These are phyloP conservation scores for Plasmodium gonderi DNA, from an alignment of 169 alveolate species.

Conservation along the genomic window DNA sequence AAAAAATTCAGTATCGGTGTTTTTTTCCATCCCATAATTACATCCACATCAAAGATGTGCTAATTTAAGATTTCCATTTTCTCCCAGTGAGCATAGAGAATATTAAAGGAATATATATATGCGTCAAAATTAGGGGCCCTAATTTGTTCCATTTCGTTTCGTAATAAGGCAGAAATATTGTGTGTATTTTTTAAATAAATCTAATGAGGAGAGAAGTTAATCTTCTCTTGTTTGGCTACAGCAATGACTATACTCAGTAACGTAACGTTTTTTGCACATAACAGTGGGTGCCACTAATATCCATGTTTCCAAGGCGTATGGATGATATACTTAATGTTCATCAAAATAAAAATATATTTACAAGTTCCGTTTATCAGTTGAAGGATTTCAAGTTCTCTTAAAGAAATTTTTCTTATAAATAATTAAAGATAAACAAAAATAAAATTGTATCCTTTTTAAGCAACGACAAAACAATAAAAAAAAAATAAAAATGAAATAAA, in stretches of 20 bases:
- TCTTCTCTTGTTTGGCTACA: not conserved
- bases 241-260: too few species aligned
- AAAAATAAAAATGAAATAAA: too few species aligned
- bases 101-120: not conserved
- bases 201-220: not conserved
- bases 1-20: not conserved
- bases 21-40: not conserved
- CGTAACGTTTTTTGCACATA: too few species aligned
- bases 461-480: not conserved
- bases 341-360: constrained; percentile 9
- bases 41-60: not conserved
- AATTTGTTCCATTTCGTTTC: not conserved
- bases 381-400: not conserved
- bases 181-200: not conserved
- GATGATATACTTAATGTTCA: not conserved
- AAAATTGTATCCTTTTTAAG: constrained; percentile 8
- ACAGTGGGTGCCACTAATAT: too few species aligned
- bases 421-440: constrained; percentile 22
- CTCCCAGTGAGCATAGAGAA: not conserved
- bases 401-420: constrained; percentile 16
- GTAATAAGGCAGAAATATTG: not conserved
- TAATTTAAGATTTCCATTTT: not conserved
- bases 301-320: too few species aligned
- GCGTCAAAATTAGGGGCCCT: not conserved
- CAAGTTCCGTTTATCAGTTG: constrained; percentile 7